These are phyloP conservation scores for Tylopilus sp. DNA, from an alignment of 768 basidiomycete genomes.

Conservation along the genomic window DNA sequence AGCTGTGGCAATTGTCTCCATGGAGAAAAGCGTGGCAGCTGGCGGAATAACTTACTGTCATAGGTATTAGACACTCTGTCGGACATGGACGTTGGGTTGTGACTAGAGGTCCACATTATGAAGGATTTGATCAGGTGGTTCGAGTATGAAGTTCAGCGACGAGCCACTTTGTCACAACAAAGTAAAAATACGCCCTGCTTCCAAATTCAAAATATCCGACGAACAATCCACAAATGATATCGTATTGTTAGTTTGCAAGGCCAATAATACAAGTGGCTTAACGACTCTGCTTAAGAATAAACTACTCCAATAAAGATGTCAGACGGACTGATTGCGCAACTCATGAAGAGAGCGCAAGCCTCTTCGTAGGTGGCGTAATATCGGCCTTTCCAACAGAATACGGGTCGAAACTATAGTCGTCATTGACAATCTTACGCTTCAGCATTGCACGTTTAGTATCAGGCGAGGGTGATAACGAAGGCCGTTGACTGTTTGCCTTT, in stretches of 20 bases:
- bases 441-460: conserved; percentile 52
- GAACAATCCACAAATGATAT: too few species aligned
- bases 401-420: conserved; percentile 36
- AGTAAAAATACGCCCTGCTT: too few species aligned
- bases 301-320: conserved; percentile 33
- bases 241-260: conserved; percentile 16
- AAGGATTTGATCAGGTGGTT: background rate
- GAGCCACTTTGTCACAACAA: too few species aligned
- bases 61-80: background rate
- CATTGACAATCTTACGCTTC: conserved; percentile 74
- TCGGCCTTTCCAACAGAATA: conserved; percentile 35
- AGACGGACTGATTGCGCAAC: conserved; percentile 4
- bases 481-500: conserved; percentile 28
- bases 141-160: background rate
- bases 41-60: conserved; percentile 10
- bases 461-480: conserved; percentile 49
- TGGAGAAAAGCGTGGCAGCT: background rate
- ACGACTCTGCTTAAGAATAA: conserved; percentile 26
- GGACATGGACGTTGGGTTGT: background rate
- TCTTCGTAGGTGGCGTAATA: conserved; percentile 66
- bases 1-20: conserved; percentile 4
- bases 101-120: conserved; percentile 4
- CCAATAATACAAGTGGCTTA: conserved; percentile 27
- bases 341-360: conserved; percentile 47
- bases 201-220: conserved; percentile 1